Conservation (phyloP, 2,329 filamentous ascomycete species). For the Xylariales sp. region DNA sequence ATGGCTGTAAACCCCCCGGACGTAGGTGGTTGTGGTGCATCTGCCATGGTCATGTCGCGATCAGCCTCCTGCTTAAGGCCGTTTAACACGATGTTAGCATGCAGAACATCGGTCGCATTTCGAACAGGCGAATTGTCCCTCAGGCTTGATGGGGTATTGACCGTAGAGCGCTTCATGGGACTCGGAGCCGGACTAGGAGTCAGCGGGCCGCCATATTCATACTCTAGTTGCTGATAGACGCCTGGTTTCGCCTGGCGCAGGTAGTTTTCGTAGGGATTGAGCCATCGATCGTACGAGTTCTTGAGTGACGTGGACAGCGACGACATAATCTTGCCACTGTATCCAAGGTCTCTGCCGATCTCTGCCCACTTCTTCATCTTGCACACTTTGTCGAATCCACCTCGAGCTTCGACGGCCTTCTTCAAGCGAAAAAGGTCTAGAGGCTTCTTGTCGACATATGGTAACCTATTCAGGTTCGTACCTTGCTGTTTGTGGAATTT, state of each 20-base stretch:
- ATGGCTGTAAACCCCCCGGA: slow-evolving; percentile 57
- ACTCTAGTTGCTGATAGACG: slow-evolving; percentile 92
- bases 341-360: slow-evolving; percentile 91
- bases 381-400: slow-evolving; percentile 94
- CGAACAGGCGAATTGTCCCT: slow-evolving; percentile 64
- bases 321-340: slow-evolving; percentile 99
- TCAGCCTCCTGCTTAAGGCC: slow-evolving; percentile 41
- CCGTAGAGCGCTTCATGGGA: slow-evolving; percentile 63
- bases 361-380: slow-evolving; percentile 99
- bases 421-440: slow-evolving; percentile 93
- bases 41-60: slow-evolving; percentile 43
- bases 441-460: slow-evolving; percentile 95
- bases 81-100: slow-evolving; percentile 37
- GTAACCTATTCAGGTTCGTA: slow-evolving; percentile 86
- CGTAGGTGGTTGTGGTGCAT: slow-evolving; percentile 36
- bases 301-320: slow-evolving; percentile 96
- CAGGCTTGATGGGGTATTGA: slow-evolving; percentile 54
- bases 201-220: slow-evolving; percentile 86
- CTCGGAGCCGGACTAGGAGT: slow-evolving; percentile 68
- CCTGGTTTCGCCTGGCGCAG: slow-evolving; percentile 85
- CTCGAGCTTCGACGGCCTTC: slow-evolving; percentile 90
- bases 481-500: slow-evolving; percentile 98
- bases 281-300: slow-evolving; percentile 96
- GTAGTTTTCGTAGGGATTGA: slow-evolving; percentile 95
- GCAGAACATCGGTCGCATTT: slow-evolving; percentile 49